Conservation (phyloP, 2,329 filamentous ascomycete genomes). For the Penicillium rolfsii region DNA sequence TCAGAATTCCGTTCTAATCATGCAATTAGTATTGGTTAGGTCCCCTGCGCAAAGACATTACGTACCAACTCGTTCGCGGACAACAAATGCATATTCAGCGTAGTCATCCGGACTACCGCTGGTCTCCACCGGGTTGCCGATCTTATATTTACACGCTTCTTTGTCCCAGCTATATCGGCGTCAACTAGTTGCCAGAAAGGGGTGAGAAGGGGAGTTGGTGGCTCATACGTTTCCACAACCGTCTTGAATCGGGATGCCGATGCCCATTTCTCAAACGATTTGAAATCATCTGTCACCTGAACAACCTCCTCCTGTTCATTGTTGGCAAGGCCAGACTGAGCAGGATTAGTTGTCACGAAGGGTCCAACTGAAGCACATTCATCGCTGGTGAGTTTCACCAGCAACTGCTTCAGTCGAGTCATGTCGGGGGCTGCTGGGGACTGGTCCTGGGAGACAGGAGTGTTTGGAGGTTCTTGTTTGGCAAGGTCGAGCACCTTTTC, state of each 20-base stretch:
- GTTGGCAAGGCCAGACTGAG: too few relatives aligned
- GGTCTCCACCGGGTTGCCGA: conserved; percentile 26
- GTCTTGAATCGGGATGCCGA: background rate
- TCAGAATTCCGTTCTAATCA: conserved; percentile 22
- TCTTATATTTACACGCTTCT: conserved; percentile 33
- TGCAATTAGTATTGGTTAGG: background rate
- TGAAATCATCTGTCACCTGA: conserved; percentile 3
- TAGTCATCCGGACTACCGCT: conserved; percentile 19
- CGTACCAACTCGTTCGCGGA: conserved; percentile 26
- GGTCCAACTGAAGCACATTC: background rate
- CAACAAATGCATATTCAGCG: conserved; percentile 29
- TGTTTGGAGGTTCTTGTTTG: conserved; percentile 17
- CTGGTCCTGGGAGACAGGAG: conserved; percentile 16
- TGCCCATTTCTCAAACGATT: background rate
- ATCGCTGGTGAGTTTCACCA: background rate
- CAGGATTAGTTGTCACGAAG: background rate
- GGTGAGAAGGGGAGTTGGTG: conserved; percentile 6
- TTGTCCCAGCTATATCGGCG: conserved; percentile 27
- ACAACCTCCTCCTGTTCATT: background rate
- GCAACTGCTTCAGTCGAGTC: conserved; percentile 6
- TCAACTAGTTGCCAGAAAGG: too few relatives aligned
- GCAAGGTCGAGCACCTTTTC: conserved; percentile 6
- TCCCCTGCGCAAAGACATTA: conserved; percentile 10
- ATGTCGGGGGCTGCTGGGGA: conserved; percentile 11
- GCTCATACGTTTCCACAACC: background rate